Evolutionary conservation across 768 basidiomycete genomes (phyloP).

Genomic region (Rhodotorula diobovata): DNA sequence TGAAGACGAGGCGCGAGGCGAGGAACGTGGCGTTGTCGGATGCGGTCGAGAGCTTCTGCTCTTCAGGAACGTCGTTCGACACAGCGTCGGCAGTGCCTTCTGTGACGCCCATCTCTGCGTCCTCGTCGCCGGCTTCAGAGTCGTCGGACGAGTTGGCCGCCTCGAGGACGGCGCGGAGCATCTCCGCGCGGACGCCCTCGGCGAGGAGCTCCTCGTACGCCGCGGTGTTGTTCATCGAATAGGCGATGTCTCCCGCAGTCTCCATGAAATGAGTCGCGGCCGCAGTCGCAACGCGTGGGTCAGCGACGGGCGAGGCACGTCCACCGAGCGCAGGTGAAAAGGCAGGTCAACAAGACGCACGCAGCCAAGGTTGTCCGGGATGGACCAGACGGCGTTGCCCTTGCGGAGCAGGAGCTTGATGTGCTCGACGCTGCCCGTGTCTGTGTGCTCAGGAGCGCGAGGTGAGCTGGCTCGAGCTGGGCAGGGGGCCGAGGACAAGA

Average conservation of each 20-base stretch:
- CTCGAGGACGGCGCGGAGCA: constrained; percentile 43
- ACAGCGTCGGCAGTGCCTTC: too few relatives aligned
- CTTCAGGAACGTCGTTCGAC: constrained; percentile 48
- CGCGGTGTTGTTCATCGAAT: constrained; percentile 71
- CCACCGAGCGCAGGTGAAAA: not conserved
- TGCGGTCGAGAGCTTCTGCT: constrained; percentile 32
- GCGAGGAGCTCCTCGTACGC: constrained; percentile 79
- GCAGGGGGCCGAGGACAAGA: not conserved
- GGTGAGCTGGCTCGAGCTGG: not conserved
- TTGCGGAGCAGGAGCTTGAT: constrained; percentile 65
- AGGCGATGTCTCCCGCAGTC: constrained; percentile 84
- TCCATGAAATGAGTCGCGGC: too few relatives aligned
- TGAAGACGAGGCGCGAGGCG: constrained; percentile 63
- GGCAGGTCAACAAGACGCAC: constrained; percentile 28
- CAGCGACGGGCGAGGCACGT: not conserved
- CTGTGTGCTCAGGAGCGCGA: constrained; percentile 45
- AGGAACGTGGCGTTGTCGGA: constrained; percentile 57
- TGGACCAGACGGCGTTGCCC: constrained; percentile 82
- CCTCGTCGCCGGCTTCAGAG: not conserved
- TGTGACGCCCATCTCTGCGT: not conserved
- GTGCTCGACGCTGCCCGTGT: constrained; percentile 62
- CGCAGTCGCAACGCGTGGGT: constrained; percentile 48
- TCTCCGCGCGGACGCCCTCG: constrained; percentile 86
- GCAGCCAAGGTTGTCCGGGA: constrained; percentile 45
- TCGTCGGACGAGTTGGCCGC: constrained; percentile 1